Base-by-base conservation (phyloP, 768 basidiomycete species). In the Rhodosporidiobolus odoratus region DNA sequence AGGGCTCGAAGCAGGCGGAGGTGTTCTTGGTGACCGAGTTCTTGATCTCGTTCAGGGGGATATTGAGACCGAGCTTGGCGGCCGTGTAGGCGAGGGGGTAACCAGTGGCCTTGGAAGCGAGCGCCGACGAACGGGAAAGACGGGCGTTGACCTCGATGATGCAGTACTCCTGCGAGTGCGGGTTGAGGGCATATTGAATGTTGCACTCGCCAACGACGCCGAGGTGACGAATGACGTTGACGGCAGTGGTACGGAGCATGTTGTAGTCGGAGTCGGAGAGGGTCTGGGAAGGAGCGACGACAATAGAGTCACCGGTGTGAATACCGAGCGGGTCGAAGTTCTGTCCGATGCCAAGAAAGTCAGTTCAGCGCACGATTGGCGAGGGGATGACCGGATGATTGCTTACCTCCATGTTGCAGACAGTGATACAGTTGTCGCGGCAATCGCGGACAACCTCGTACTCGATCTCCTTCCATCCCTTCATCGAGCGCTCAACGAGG, bases 391-490 rank as follows among this genome's bases (percentile, higher is more conserved):
- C 63, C 15, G 21, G 15, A 61, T 16, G 52, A 21, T 30, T 17
- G 58, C 89, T 66, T 58, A 93, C 94, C 90, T 99, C 95, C 95
- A 99, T 99, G 83, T 99, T 99, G 82, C 95, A 99, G 72, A 98
- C 95, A 1, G 94, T 95, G 82, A 98, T 98, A 79, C 95, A 98
- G 79, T 99, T 99, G 79, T 98, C 91, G 72, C 91, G 85, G 82
- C 93, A 97, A 81, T 99, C 95, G 68, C 95, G 85, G 17, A 98
- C 95, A 59, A 99, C 95, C 79, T 99, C 95, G 76, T 99, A 99
- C 82, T 99, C 95, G 75, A 99, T 95, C 83, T 99, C 95, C 82
- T 99, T 98, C 95, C 95, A 99, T 4, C 95, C 95, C 82, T 98
- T 98, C 95, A 98, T 98, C 76, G 91, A 93, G 84, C 88, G 94